phyloP scores from a whole-genome alignment of 2,329 filamentous ascomycete species.

The Cladophialophora carrionii region DNA sequence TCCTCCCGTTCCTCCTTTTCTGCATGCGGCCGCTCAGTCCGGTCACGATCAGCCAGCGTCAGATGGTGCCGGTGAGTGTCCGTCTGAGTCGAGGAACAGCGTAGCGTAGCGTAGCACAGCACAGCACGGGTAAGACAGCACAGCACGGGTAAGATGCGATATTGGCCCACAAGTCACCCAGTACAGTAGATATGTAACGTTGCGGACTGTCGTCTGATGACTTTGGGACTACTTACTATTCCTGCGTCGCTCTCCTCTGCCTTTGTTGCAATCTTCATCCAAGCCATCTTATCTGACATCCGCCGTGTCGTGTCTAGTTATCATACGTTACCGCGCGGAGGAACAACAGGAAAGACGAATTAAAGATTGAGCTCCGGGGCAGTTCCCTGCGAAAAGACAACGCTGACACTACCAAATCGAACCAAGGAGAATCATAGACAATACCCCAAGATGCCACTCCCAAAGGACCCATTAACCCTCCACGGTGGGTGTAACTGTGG shows the following conservation, averaged over 20 bases:
- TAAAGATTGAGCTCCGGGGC: too few species aligned
- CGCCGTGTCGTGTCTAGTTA: background rate
- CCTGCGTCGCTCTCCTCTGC: too few species aligned
- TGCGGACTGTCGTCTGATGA: background rate
- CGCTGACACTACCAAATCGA: background rate
- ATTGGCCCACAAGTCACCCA: background rate
- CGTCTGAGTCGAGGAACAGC: background rate
- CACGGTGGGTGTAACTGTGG: conserved; percentile 6
- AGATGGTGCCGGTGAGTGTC: background rate
- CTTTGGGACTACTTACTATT: background rate
- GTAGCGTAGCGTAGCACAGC: too few species aligned
- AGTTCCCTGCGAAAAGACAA: background rate
- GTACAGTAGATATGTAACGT: background rate
- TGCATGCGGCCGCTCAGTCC: background rate
- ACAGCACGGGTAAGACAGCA: background rate
- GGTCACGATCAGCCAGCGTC: background rate
- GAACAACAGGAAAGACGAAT: background rate
- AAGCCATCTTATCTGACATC: background rate
- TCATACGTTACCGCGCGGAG: background rate
- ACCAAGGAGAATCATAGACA: background rate
- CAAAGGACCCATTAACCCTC: background rate
- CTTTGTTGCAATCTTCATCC: background rate
- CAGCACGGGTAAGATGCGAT: too few species aligned
- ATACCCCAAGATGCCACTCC: background rate
- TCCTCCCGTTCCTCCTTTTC: background rate